Percentiles rank a stretch among this genome's conserved stretches.
Evolutionary conservation across 2,329 filamentous ascomycete genomes (phyloP).

Genomic region (Fusarium caatingaense): DNA sequence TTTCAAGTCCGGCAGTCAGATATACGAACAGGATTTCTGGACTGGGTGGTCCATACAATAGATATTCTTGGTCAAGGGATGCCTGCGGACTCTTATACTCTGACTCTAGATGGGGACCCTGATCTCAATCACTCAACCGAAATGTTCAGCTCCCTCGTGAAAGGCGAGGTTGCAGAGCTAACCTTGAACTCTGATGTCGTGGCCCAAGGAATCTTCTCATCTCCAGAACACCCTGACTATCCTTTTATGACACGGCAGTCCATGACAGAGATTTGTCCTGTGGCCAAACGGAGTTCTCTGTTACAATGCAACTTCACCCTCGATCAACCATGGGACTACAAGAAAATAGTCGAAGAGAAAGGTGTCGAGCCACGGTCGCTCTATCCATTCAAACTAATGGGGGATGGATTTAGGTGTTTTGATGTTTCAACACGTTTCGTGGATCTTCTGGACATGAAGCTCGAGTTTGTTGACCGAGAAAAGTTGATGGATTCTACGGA

Average conservation of each 20-base stretch:
- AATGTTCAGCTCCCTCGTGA: neutral
- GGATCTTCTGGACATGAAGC: neutral
- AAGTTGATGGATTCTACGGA: neutral
- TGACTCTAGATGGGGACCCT: conserved; percentile 2
- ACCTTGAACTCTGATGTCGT: neutral
- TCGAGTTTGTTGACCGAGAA: neutral
- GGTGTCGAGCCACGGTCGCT: no score
- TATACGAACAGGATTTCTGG: no score
- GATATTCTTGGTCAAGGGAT: no score
- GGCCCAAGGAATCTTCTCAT: neutral
- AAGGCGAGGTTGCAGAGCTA: neutral
- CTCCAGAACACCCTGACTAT: neutral
- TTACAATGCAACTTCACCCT: conserved; percentile 15
- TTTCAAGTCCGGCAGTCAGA: no score
- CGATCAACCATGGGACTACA: neutral
- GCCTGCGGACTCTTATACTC: neutral
- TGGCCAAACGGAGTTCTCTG: neutral
- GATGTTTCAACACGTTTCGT: no score
- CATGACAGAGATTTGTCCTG: neutral
- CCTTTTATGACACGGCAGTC: neutral
- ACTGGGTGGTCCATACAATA: no score
- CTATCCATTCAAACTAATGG: no score
- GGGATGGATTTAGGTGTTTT: no score
- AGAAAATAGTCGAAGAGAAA: neutral
- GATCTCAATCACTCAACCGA: neutral